Evolutionary conservation across 2,329 filamentous ascomycete genomes (phyloP), one percentile per base, ranked within the genome.

Genomic region (Nothophoma quercina): DNA sequence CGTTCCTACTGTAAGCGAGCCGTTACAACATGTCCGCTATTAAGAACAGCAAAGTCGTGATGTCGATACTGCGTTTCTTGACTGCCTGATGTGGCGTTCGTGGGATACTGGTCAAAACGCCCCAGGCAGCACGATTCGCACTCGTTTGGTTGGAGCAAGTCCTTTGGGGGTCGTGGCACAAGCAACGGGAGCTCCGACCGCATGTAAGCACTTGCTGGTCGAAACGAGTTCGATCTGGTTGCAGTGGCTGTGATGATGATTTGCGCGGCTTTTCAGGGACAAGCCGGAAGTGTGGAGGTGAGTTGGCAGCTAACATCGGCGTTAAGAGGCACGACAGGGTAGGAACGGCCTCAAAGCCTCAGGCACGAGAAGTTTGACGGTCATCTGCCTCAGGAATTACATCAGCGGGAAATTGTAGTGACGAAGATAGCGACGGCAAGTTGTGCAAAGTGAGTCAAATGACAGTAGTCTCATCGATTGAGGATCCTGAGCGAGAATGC

Each of bases 81-180:
- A 51, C 39, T 60, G 58, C 46, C 50, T 59, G 42, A 42, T 49
- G 43, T 39, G 39, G 50, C 43, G 38, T 12, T 33, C 7, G 15
- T 23, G 9, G 29, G 18, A 40, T 23, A 51, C 22, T 36, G 51
- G 48, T 36, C 58, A 44, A 53, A 63, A 65, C 60, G 58, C 60
- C 39, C 50, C 55, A 73, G 69, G 69, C 69, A 73, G 51, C 64
- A 63, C 47, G 55, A 67, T 72, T 72, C 39, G 50, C 56, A 42
- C 19, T 12, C 35, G 10, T 59, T 38, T 57, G 55, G 64, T 68
- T 72, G 67, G 69, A 59, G 55, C 51, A 41, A 58, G 55, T 33
- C 34, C 56, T 44, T 41, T 44, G 50, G 39, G 59, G 51, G 40
- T 46, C 46, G 51, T 60, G 64, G 65, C 55, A 61, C 51, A 51